Conservation (phyloP, 129 eudicot species). For the Oenanthe sinensis region DNA sequence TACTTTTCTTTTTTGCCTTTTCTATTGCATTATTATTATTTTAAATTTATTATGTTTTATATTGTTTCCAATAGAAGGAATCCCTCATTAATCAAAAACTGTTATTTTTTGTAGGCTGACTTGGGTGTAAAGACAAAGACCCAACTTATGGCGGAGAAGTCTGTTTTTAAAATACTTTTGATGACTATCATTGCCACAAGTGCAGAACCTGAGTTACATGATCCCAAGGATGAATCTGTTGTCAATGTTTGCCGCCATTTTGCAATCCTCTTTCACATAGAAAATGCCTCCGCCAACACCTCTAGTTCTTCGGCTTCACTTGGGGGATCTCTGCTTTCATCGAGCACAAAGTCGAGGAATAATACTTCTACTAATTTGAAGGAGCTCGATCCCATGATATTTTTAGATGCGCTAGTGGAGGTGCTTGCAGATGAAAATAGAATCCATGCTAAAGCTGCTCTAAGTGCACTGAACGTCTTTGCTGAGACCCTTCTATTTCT, state of each 20-base stretch:
- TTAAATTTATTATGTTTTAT: neutral
- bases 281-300: conserved; percentile 38
- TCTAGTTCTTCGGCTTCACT: conserved; percentile 42
- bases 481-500: conserved; percentile 80
- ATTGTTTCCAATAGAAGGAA: neutral
- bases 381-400: conserved; percentile 88
- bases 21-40: neutral
- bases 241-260: conserved; percentile 83
- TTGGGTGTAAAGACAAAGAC: conserved; percentile 97
- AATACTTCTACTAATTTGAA: conserved; percentile 54
- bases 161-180: conserved; percentile 81
- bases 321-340: conserved; percentile 55
- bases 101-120: conserved; percentile 60
- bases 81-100: neutral
- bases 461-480: conserved; percentile 63
- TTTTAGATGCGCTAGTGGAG: conserved; percentile 89
- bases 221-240: conserved; percentile 73
- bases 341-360: conserved; percentile 45
- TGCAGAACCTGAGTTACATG: conserved; percentile 72
- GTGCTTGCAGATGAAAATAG: conserved; percentile 89
- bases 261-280: conserved; percentile 84
- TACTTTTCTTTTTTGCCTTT: neutral
- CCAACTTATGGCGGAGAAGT: conserved; percentile 93
- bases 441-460: conserved; percentile 81
- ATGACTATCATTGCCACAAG: conserved; percentile 89